phyloP scores from a whole-genome alignment of 1,284 basidiomycete species.

The Coriolopsis trogii region DNA sequence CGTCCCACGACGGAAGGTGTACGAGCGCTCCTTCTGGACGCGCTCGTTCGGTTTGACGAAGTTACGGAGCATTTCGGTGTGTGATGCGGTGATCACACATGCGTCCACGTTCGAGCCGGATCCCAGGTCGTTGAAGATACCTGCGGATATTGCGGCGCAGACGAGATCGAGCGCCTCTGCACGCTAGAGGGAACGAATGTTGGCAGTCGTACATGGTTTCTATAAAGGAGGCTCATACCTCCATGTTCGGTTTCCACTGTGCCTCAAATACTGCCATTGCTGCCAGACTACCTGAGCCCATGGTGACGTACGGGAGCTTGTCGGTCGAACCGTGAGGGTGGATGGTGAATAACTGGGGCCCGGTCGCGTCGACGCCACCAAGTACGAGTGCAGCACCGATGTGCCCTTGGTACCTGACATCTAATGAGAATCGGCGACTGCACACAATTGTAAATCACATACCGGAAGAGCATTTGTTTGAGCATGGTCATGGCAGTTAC shows the following conservation, averaged over 20 bases:
- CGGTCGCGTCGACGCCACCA: constrained; percentile 94
- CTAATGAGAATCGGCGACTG: constrained; percentile 11
- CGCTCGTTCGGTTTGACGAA: constrained; percentile 92
- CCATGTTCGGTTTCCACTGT: constrained; percentile 84
- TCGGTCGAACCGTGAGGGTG: constrained; percentile 98
- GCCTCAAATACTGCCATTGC: constrained; percentile 99
- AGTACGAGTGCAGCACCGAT: constrained; percentile 96
- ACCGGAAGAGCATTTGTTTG: constrained; percentile 85
- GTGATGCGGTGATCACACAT: constrained; percentile 85
- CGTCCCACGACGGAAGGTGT: constrained; percentile 85
- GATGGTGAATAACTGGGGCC: constrained; percentile 95
- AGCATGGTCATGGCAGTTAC: constrained; percentile 99
- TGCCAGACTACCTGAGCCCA: constrained; percentile 95
- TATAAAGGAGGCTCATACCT: constrained; percentile 46
- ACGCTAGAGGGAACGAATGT: constrained; percentile 49
- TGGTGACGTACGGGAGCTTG: constrained; percentile 98
- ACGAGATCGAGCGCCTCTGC: constrained; percentile 86
- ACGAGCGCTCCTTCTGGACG: constrained; percentile 80
- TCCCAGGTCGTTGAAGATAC: constrained; percentile 99
- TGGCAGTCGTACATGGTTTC: constrained; percentile 1
- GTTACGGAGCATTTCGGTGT: constrained; percentile 90
- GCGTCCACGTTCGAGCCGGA: constrained; percentile 98
- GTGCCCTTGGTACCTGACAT: constrained; percentile 86
- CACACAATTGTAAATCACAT: constrained; percentile 26
- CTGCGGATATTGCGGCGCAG: constrained; percentile 86